Percentiles rank a stretch among this genome's conserved stretches.
phyloP scores from a whole-genome alignment of 164 flowering plant genomes.

The Vitis riparia region DNA sequence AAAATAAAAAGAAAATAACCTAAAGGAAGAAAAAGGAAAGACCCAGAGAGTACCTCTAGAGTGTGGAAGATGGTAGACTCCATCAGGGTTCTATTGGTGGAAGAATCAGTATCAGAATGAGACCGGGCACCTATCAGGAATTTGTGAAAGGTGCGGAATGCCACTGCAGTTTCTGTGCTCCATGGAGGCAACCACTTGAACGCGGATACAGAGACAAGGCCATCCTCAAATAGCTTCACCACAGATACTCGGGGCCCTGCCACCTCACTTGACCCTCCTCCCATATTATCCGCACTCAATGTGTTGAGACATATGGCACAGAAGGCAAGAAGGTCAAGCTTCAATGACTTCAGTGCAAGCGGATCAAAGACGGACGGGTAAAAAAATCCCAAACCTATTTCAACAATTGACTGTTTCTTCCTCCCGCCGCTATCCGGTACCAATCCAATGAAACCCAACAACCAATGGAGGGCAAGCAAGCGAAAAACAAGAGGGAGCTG shows the following conservation, averaged over 20 bases:
- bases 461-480: constrained; percentile 82
- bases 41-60: constrained; percentile 51
- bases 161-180: constrained; percentile 91
- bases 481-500: constrained; percentile 72
- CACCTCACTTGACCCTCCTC: constrained; percentile 21
- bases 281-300: constrained; percentile 15
- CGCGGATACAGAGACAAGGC: constrained; percentile 72
- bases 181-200: constrained; percentile 92
- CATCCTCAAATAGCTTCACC: constrained; percentile 70
- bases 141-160: constrained; percentile 79
- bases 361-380: constrained; percentile 84
- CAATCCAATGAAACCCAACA: constrained; percentile 57
- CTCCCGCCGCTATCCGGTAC: constrained; percentile 27
- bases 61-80: constrained; percentile 59
- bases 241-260: constrained; percentile 22
- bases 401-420: constrained; percentile 37
- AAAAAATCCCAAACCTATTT: constrained; percentile 50
- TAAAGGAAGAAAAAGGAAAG: background rate
- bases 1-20: background rate
- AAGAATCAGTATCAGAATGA: constrained; percentile 53
- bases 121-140: constrained; percentile 67
- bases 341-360: constrained; percentile 78
- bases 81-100: constrained; percentile 32
- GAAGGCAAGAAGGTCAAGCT: constrained; percentile 77
- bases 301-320: constrained; percentile 38